Evolutionary conservation across 1,284 basidiomycete genomes (phyloP), one percentile per base, ranked within the genome.

Genomic region (Ustilago bromivora): DNA sequence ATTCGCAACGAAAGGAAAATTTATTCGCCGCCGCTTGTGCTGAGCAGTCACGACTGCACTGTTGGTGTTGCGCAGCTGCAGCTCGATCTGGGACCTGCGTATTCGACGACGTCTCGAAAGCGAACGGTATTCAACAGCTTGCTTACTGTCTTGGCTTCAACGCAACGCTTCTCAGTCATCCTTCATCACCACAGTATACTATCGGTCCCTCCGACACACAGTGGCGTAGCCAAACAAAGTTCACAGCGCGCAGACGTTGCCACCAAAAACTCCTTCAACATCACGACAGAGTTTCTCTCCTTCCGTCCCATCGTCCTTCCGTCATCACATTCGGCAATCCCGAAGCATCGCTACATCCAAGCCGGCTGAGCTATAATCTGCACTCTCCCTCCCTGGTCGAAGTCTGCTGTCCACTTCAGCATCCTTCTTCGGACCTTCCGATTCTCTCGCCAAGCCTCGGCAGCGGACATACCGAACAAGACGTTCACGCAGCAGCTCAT

Each of bases 11-110:
- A 12, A 13, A 15, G 32, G 32, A 60, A 68, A 62, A 58, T 61
- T 67, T 55, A 54, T 63, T 69, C 67, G 62, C 62, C 49, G 57
- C 57, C 12, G 7, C 43, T 28, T 36, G 53, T 60, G 70, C 70
- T 67, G 57, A 72, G 70, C 64, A 40, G n/a, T 34, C 28, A 47
- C 64, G 70, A 65, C 66, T 68, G 58, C 66, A 68, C 71, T 73
- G 61, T 64, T 34, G 31, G 31, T 57, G 49, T 38, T n/a, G 49
- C 49, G 61, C 59, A 71, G 63, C 69, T 66, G 63, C 62, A 71
- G 54, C 63, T 61, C 54, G 32, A 51, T n/a, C 34, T 57, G 32
- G 55, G 36, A 51, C 62, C 43, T 71, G 58, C 55, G 56, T 66
- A 54, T n/a, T 34, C 53, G 54, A 54, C 53, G 40, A 54, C 40